phyloP scores from a whole-genome alignment of 495 filamentous ascomycete genomes.

The Penicillium ucsense region DNA sequence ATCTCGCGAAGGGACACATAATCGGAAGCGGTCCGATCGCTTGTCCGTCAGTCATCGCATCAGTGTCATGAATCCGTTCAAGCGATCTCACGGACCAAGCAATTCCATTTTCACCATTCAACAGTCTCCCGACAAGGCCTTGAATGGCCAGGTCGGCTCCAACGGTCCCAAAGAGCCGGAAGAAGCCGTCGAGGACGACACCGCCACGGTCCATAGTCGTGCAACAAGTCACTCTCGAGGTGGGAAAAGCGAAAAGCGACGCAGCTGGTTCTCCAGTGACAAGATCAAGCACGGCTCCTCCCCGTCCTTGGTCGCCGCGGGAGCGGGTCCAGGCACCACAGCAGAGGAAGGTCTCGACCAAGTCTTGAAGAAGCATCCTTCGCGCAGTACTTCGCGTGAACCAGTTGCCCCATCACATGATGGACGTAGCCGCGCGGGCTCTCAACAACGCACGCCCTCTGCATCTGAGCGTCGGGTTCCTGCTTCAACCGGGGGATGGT shows the following conservation, averaged over 20 bases:
- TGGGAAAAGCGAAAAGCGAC: constrained; percentile 27
- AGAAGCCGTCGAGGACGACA: constrained; percentile 27
- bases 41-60: constrained; percentile 39
- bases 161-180: neutral
- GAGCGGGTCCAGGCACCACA: neutral
- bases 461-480: constrained; percentile 15
- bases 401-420: constrained; percentile 25
- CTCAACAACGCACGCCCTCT: constrained; percentile 19
- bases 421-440: constrained; percentile 22
- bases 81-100: constrained; percentile 28
- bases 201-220: constrained; percentile 36
- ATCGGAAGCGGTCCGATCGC: constrained; percentile 26
- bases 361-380: constrained; percentile 19
- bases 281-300: constrained; percentile 28
- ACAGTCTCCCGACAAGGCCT: constrained; percentile 15
- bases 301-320: constrained; percentile 19
- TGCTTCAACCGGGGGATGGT: constrained; percentile 27
- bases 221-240: constrained; percentile 32
- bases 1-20: constrained; percentile 20
- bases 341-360: constrained; percentile 17
- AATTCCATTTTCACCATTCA: constrained; percentile 30
- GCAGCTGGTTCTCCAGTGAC: constrained; percentile 34
- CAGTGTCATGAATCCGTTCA: constrained; percentile 41
- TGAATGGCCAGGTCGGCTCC: constrained; percentile 11
- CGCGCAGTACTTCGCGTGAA: constrained; percentile 24